Conservation (phyloP, 192 early-diverging fungal genomes). For the Podila epigama region DNA sequence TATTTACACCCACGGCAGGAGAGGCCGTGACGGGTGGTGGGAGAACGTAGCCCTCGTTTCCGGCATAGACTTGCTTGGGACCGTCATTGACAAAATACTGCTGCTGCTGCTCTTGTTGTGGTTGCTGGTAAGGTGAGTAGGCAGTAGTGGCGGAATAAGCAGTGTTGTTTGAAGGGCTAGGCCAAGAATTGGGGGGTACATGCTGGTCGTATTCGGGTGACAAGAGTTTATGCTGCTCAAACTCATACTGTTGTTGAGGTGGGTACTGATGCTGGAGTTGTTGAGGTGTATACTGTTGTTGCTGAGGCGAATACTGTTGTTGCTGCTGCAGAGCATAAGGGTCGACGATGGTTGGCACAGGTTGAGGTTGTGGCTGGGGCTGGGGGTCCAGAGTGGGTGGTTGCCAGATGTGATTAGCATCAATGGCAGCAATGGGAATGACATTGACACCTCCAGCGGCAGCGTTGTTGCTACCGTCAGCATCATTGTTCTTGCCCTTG, state of each 20-base stretch:
- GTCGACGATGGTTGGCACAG: not conserved
- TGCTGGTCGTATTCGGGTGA: not conserved
- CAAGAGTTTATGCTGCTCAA: not conserved
- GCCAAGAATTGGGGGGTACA: not conserved
- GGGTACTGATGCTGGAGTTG: too few species aligned
- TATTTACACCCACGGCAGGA: not conserved
- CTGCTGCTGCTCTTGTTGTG: not conserved
- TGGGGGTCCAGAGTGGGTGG: not conserved
- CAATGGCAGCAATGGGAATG: not conserved
- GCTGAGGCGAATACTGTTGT: not conserved
- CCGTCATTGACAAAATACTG: not conserved
- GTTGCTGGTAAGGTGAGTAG: not conserved
- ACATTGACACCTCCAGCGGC: not conserved
- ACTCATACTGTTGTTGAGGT: not conserved
- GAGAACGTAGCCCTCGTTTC: not conserved
- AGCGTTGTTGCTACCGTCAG: too few species aligned
- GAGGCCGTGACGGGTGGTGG: too few species aligned
- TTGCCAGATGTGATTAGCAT: not conserved
- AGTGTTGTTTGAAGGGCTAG: not conserved
- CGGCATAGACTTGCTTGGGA: not conserved
- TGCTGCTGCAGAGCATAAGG: not conserved
- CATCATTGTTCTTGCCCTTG: not conserved
- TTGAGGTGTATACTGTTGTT: not conserved
- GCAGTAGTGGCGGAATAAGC: not conserved
- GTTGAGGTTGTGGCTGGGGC: too few species aligned